phyloP scores from a whole-genome alignment of 176 grass and related monocot genomes.

The Cenchrus fungigraminus region DNA sequence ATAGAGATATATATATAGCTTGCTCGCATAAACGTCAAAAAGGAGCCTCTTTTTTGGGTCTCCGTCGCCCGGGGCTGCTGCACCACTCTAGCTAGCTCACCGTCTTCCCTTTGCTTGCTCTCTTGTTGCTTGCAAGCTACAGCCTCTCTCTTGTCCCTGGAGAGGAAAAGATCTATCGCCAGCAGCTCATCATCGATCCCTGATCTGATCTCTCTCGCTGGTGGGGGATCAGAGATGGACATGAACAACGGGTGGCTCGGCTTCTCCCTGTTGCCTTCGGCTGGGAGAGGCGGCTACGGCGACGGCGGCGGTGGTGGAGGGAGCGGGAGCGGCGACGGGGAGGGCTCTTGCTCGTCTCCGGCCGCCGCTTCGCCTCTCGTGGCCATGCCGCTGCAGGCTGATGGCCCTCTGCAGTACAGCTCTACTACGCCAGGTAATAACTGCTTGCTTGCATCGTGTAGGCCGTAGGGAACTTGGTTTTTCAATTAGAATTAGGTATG shows the following conservation, averaged over 20 bases:
- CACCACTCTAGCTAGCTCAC: constrained; percentile 14
- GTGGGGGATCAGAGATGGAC: constrained; percentile 44
- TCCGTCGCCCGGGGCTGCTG: not conserved
- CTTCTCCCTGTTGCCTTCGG: constrained; percentile 61
- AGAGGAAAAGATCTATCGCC: constrained; percentile 1
- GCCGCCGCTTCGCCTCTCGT: constrained; percentile 26
- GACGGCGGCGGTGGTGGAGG: constrained; percentile 31
- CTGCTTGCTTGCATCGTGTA: not conserved
- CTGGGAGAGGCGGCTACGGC: constrained; percentile 24
- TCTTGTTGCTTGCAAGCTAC: constrained; percentile 53
- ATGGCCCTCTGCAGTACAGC: constrained; percentile 40
- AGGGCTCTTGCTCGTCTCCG: constrained; percentile 48
- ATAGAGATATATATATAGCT: constrained; percentile 14
- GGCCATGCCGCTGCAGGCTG: constrained; percentile 50
- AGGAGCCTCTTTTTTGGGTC: not conserved
- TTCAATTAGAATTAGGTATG: not conserved
- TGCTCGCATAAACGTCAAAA: constrained; percentile 45
- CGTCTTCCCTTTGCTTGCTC: not conserved
- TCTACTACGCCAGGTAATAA: constrained; percentile 21
- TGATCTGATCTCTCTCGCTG: not conserved
- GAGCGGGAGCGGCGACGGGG: constrained; percentile 7
- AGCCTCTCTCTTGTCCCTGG: not conserved
- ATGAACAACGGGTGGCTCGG: constrained; percentile 76
- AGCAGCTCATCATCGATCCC: constrained; percentile 27
- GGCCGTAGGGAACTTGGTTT: not conserved